Conservation (phyloP, 2,329 filamentous ascomycete genomes). For the Trichothecium roseum region DNA sequence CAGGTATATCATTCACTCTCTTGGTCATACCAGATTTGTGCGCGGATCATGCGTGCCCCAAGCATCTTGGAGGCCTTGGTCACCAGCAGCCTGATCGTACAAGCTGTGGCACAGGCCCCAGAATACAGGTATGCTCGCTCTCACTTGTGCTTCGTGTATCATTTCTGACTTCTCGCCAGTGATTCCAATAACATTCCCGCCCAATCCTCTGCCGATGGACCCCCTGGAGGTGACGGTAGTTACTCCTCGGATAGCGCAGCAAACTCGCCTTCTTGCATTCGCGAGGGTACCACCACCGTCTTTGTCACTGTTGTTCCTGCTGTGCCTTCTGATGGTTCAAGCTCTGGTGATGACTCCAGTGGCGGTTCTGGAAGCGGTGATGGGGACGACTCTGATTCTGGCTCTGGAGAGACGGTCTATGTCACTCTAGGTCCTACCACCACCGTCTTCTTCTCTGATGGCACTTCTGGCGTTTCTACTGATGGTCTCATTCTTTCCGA, state of each 20-base stretch:
- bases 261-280: slow-evolving; percentile 24
- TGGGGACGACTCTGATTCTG: slow-evolving; percentile 1
- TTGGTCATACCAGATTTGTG: background rate
- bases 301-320: slow-evolving; percentile 35
- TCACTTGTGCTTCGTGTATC: background rate
- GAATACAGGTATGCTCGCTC: slow-evolving; percentile 4
- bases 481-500: slow-evolving; percentile 1
- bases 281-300: slow-evolving; percentile 30
- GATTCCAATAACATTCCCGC: background rate
- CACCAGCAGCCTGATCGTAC: slow-evolving; percentile 3
- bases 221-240: background rate
- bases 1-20: slow-evolving; percentile 4
- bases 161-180: background rate
- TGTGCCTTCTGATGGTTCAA: slow-evolving; percentile 12
- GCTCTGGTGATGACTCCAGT: background rate
- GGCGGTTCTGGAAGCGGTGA: background rate
- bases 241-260: slow-evolving; percentile 3
- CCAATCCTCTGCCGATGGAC: background rate
- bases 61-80: slow-evolving; percentile 2
- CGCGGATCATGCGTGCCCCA: slow-evolving; percentile 4
- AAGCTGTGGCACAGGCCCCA: slow-evolving; percentile 2
- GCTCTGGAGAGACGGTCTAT: slow-evolving; percentile 10
- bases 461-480: background rate
- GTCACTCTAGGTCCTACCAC: slow-evolving; percentile 15
- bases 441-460: slow-evolving; percentile 13